Base-by-base conservation (phyloP, 768 basidiomycete species). In the Lactarius akahatsu region DNA sequence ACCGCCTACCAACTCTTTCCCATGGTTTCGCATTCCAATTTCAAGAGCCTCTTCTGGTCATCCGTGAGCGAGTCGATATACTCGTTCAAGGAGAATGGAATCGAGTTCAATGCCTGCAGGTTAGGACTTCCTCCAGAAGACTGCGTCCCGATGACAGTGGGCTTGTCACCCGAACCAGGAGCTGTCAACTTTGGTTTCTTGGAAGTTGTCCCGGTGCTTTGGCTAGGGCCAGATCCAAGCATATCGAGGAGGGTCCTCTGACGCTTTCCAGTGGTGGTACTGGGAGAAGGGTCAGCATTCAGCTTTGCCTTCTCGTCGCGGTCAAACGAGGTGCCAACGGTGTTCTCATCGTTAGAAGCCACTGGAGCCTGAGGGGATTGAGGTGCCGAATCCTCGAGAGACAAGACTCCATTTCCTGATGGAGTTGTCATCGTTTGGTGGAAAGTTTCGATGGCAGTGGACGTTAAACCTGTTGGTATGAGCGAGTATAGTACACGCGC, bases 21-120 rank as follows among this genome's bases (percentile, higher is more conserved):
- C 82, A 93, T 84, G n/a, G 82, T 82, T 52, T 88, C 85, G 70
- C 85, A 86, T 74, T 93, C 91, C 26, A 94, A 82, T 47, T 77
- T 74, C 43, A 94, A 81, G 18, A 92, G 76, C 20, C 78, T 74
- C 61, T 77, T 83, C 70, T 87, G 80, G 61, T 89, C 84, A 23
- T 86, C 85, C 10, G 83, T 79, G 57, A 91, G 74, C 4, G 84
- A 81, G 4, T 80, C 81, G 47, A 77, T 69, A 71, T 81, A 91
- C 32, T 79, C 80, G 13, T 77, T 79, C 69, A 84, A 67, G 34
- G 88, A 89, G 74, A 91, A 90, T 10, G 89, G 86, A 52, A 91
- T 87, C 13, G 85, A 81, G 73, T 91, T 89, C 40, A 90, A 72
- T 11, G 79, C 70, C 63, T 76, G 77, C 30, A 69, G 64, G 32